A percentile compares a stretch with the other conserved stretches of the same genome.
phyloP scores from a whole-genome alignment of 768 basidiomycete species.

The Tephrocybe sp. region DNA sequence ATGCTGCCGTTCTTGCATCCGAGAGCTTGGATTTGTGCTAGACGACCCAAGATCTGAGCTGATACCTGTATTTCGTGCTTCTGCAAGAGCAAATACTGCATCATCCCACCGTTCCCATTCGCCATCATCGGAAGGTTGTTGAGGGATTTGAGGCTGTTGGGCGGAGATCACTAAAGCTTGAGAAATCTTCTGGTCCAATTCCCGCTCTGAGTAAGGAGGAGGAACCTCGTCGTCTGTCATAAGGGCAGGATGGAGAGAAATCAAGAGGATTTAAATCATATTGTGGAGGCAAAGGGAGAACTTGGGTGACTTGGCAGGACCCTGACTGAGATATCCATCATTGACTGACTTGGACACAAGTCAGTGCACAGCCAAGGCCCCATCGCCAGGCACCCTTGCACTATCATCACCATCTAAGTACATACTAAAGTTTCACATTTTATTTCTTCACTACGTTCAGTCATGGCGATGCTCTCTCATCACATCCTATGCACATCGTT shows the following conservation, averaged over 20 bases:
- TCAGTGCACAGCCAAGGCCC: no score
- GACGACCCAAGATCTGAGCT: slow-evolving; percentile 6
- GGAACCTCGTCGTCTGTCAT: slow-evolving; percentile 27
- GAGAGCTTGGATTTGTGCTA: background rate
- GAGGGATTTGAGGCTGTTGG: slow-evolving; percentile 18
- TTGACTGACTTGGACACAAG: no score
- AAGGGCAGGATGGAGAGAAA: background rate
- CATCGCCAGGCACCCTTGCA: no score
- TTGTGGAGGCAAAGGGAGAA: background rate
- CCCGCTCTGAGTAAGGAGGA: slow-evolving; percentile 46
- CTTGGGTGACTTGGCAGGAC: no score
- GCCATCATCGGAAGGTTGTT: slow-evolving; percentile 25
- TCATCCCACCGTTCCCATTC: slow-evolving; percentile 54
- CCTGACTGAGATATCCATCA: background rate
- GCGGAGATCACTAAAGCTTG: slow-evolving; percentile 37
- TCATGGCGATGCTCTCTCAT: no score
- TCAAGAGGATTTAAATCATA: slow-evolving; percentile 4
- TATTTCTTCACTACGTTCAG: no score
- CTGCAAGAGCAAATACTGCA: slow-evolving; percentile 30
- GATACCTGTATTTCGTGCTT: slow-evolving; percentile 5
- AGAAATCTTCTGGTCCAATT: slow-evolving; percentile 53
- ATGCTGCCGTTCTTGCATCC: slow-evolving; percentile 4
- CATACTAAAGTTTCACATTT: no score
- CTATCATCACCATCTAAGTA: no score
- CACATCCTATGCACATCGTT: no score